phyloP scores from a whole-genome alignment of 768 basidiomycete species.

The Lentinula sp. region DNA sequence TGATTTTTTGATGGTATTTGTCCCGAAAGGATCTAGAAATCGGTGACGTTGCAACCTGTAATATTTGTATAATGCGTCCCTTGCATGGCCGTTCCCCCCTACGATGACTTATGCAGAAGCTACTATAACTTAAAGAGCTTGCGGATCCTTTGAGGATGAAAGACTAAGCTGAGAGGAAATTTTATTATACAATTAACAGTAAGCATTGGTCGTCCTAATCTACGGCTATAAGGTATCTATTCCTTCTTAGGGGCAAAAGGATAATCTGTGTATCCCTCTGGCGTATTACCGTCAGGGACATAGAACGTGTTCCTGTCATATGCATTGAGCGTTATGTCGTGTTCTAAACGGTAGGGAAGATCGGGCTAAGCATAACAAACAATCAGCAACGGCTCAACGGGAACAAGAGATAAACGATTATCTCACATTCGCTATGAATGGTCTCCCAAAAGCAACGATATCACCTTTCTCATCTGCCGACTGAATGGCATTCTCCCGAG shows the following conservation, averaged over 20 bases:
- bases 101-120: too few species aligned
- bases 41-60: too few species aligned
- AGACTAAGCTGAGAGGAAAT: too few species aligned
- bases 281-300: constrained; percentile 12
- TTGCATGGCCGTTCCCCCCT: too few species aligned
- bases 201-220: too few species aligned
- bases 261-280: constrained; percentile 25
- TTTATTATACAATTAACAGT: too few species aligned
- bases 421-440: constrained; percentile 24
- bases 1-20: too few species aligned
- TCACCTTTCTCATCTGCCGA: constrained; percentile 18
- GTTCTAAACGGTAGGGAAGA: constrained; percentile 22
- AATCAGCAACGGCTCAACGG: background rate
- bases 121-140: too few species aligned
- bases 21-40: too few species aligned
- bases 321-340: constrained; percentile 18
- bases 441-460: constrained; percentile 26
- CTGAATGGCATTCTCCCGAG: constrained; percentile 17
- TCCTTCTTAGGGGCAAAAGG: constrained; percentile 13
- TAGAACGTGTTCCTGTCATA: constrained; percentile 24
- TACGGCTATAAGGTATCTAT: background rate
- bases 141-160: too few species aligned
- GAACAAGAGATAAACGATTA: background rate
- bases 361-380: constrained; percentile 21
- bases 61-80: too few species aligned